A percentile compares a stretch with the other conserved stretches of the same genome.
These are phyloP conservation scores for Vitis cinerea DNA, from an alignment of 164 flowering plant species.

Conservation along the genomic window DNA sequence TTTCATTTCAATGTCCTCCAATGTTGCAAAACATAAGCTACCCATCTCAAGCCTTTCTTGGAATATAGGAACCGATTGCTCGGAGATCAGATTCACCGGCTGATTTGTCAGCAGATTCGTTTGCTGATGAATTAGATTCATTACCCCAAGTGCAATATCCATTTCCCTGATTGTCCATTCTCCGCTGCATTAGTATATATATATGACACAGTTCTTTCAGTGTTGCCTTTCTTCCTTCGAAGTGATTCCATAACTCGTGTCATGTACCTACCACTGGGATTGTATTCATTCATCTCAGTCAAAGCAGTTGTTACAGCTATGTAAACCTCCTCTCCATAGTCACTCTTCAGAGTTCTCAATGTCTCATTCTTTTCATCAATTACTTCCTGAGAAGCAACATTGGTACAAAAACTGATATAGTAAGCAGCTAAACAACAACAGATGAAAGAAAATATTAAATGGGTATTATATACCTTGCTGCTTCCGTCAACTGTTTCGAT, in stretches of 20 bases:
- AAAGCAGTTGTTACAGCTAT: conserved; percentile 34
- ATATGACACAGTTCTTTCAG: conserved; percentile 25
- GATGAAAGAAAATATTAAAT: background rate
- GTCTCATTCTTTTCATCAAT: conserved; percentile 48
- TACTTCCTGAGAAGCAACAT: conserved; percentile 26
- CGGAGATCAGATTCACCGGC: too few relatives aligned
- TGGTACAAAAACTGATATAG: background rate
- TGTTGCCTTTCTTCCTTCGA: conserved; percentile 33
- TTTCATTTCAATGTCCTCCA: too few relatives aligned
- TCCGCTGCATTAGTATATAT: conserved; percentile 38
- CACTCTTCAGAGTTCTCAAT: conserved; percentile 25
- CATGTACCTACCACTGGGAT: conserved; percentile 46
- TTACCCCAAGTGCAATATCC: background rate
- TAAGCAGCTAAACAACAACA: background rate
- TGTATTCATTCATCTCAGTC: conserved; percentile 42
- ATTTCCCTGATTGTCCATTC: background rate
- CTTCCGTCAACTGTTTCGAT: conserved; percentile 26
- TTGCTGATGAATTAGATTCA: background rate
- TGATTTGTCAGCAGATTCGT: too few relatives aligned
- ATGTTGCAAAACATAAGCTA: too few relatives aligned
- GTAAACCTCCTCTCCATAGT: conserved; percentile 38
- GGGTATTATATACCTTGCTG: conserved; percentile 18
- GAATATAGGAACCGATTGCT: too few relatives aligned
- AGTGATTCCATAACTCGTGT: conserved; percentile 43
- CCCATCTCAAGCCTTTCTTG: too few relatives aligned